phyloP scores from a whole-genome alignment of 2,329 filamentous ascomycete species.

The Trichoderma asperellum region DNA sequence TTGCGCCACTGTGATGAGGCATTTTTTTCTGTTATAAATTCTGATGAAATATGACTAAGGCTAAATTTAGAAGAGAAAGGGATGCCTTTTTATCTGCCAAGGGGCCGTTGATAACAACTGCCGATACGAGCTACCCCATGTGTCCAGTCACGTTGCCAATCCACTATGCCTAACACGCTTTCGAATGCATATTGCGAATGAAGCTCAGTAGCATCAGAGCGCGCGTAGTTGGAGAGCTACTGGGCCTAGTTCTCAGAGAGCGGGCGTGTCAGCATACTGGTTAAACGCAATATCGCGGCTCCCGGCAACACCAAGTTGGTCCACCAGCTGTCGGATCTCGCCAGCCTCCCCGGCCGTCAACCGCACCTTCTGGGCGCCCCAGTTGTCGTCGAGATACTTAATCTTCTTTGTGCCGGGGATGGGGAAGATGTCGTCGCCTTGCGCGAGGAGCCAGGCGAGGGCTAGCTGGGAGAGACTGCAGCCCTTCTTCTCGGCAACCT shows the following conservation, averaged over 20 bases:
- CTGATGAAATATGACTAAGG: slow-evolving; percentile 1
- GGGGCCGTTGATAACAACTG: background rate
- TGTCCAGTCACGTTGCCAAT: slow-evolving; percentile 15
- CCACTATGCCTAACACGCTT: slow-evolving; percentile 9
- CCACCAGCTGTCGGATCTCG: slow-evolving; percentile 18
- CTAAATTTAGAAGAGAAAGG: slow-evolving; percentile 17
- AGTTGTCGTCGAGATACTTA: slow-evolving; percentile 53
- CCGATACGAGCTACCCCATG: slow-evolving; percentile 17
- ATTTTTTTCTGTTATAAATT: background rate
- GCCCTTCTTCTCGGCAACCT: slow-evolving; percentile 56
- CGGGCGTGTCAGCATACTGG: slow-evolving; percentile 21
- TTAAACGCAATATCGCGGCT: background rate
- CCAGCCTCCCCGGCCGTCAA: slow-evolving; percentile 31
- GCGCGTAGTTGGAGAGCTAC: background rate
- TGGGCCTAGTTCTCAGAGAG: background rate
- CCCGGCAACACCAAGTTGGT: slow-evolving; percentile 18
- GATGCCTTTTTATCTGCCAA: background rate
- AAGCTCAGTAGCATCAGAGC: background rate
- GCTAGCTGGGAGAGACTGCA: slow-evolving; percentile 61
- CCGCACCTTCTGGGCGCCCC: slow-evolving; percentile 40
- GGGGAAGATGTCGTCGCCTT: slow-evolving; percentile 63
- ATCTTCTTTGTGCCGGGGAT: slow-evolving; percentile 57
- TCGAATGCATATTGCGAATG: background rate
- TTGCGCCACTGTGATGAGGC: background rate
- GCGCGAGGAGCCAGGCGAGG: slow-evolving; percentile 65